A percentile compares a stretch with the other conserved stretches of the same genome.
These are phyloP conservation scores for Lactarius trivialis DNA, from an alignment of 768 basidiomycete genomes.

Conservation along the genomic window DNA sequence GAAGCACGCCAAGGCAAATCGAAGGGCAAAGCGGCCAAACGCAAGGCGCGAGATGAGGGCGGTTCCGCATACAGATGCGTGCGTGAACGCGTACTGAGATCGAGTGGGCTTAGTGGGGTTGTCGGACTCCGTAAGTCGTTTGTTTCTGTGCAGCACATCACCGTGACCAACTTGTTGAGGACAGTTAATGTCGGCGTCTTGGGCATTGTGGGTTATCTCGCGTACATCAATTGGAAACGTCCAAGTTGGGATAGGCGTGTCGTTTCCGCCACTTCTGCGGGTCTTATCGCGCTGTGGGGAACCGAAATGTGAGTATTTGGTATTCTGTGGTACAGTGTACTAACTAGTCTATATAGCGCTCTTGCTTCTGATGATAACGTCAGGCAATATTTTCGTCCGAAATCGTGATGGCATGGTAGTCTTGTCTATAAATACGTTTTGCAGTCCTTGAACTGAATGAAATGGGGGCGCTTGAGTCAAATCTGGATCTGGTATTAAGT, in stretches of 20 bases:
- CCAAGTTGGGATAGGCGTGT: slow-evolving; percentile 58
- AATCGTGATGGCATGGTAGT: background rate
- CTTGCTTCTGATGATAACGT: background rate
- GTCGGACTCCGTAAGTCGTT: slow-evolving; percentile 48
- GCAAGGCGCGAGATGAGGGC: slow-evolving; percentile 46
- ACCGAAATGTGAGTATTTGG: slow-evolving; percentile 54
- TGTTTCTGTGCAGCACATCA: background rate
- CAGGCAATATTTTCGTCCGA: background rate
- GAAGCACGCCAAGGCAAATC: slow-evolving; percentile 56
- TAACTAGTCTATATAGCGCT: background rate
- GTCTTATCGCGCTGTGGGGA: slow-evolving; percentile 53
- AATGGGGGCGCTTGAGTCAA: no score
- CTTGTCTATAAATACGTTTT: no score
- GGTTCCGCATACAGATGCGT: slow-evolving; percentile 43
- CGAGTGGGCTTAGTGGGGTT: slow-evolving; percentile 59
- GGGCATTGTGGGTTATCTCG: slow-evolving; percentile 54
- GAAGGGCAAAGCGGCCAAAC: slow-evolving; percentile 50
- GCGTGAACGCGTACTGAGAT: slow-evolving; percentile 52
- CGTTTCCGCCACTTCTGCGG: slow-evolving; percentile 51
- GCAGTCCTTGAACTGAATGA: no score
- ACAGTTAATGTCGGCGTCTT: slow-evolving; percentile 62
- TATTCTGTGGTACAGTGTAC: background rate
- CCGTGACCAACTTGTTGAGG: background rate
- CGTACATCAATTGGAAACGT: slow-evolving; percentile 59
- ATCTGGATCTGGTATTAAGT: background rate